A percentile compares a stretch with the other conserved stretches of the same genome.
These are phyloP conservation scores for Lentinula aciculospora DNA, from an alignment of 768 basidiomycete species.

Conservation along the genomic window DNA sequence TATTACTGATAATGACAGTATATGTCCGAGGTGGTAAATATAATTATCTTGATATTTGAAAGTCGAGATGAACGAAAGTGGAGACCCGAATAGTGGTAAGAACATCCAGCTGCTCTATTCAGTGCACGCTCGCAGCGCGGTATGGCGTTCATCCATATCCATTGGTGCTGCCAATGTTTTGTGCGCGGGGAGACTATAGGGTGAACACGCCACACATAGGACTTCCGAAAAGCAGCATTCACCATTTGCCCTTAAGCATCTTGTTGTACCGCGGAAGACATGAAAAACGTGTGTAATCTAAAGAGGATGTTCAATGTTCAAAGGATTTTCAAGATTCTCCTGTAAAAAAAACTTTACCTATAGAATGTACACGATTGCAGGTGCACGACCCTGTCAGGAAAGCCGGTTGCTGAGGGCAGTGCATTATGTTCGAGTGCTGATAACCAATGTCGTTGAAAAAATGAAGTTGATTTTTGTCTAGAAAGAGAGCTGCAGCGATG, in stretches of 20 bases:
- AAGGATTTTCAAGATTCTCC: not conserved
- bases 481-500: constrained; percentile 48
- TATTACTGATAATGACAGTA: not conserved
- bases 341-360: not conserved
- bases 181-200: no score
- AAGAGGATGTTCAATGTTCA: not conserved
- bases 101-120: no score
- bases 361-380: not conserved
- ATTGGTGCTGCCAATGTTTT: no score
- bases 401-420: constrained; percentile 30
- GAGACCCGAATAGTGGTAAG: no score
- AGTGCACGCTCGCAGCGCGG: no score
- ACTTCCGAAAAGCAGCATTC: not conserved
- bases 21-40: not conserved
- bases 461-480: constrained; percentile 49
- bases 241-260: not conserved
- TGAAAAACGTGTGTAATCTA: not conserved
- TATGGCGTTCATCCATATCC: no score
- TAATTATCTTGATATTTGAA: no score
- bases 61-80: no score
- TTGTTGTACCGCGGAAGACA: not conserved
- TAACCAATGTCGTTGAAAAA: constrained; percentile 69
- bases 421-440: constrained; percentile 57
- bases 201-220: no score
- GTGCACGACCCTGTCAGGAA: not conserved